Evolutionary conservation across 805 yeast species (phyloP).

Genomic region (Kluyveromyces dobzhanskii): DNA sequence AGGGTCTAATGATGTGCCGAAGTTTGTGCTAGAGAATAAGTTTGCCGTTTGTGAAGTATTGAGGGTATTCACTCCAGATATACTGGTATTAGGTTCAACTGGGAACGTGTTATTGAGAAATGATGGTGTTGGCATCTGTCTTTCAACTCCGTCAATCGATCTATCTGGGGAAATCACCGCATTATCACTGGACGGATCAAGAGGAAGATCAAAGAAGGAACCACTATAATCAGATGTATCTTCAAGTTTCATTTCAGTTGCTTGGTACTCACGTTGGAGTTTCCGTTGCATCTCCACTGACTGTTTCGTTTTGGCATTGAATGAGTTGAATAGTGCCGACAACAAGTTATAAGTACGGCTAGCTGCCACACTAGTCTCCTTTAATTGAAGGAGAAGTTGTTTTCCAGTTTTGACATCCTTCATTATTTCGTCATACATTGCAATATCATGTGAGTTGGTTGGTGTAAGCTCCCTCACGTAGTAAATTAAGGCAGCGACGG

Average conservation of each 20-base stretch:
- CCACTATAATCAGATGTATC: neutral
- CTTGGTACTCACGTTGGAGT: neutral
- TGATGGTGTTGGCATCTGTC: neutral
- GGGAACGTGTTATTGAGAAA: neutral
- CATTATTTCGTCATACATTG: slow-evolving; percentile 49
- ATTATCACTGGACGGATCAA: neutral
- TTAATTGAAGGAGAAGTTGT: slow-evolving; percentile 59
- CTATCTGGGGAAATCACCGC: slow-evolving; percentile 2
- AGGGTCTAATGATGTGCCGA: slow-evolving; percentile 1
- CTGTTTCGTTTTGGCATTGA: slow-evolving; percentile 60
- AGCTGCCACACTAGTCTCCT: slow-evolving; percentile 71
- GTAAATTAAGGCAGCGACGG: slow-evolving; percentile 80
- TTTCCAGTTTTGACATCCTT: slow-evolving; percentile 79
- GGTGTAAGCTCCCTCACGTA: slow-evolving; percentile 55
- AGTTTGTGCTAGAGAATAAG: slow-evolving; percentile 7
- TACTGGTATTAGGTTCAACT: slow-evolving; percentile 8
- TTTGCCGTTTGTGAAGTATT: slow-evolving; percentile 15
- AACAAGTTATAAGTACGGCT: slow-evolving; percentile 70
- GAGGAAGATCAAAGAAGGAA: neutral
- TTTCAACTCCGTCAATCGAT: neutral
- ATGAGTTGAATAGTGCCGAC: slow-evolving; percentile 70
- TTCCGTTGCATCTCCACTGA: neutral
- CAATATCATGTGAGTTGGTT: slow-evolving; percentile 35
- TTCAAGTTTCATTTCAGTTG: neutral
- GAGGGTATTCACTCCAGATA: slow-evolving; percentile 14